These are phyloP conservation scores for Aphanocladium album DNA, from an alignment of 2,329 filamentous ascomycete species.

Conservation along the genomic window DNA sequence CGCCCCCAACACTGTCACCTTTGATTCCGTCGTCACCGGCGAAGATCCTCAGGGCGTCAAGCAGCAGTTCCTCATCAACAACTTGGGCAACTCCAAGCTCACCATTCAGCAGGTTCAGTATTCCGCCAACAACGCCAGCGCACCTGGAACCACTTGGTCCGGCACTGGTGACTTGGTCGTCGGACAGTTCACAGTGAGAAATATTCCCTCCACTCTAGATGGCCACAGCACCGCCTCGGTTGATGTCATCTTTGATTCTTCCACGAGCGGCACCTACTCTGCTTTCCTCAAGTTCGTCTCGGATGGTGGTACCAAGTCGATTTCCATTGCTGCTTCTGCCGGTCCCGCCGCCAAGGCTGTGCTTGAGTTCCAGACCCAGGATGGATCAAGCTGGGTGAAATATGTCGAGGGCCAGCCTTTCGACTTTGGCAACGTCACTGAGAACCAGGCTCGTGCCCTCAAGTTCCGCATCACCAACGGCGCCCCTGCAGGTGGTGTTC, in stretches of 20 bases:
- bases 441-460: slow-evolving; percentile 43
- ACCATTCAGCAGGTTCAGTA: slow-evolving; percentile 40
- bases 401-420: slow-evolving; percentile 42
- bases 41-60: slow-evolving; percentile 30
- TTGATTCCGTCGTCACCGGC: slow-evolving; percentile 44
- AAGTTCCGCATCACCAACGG: slow-evolving; percentile 50
- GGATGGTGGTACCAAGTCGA: slow-evolving; percentile 42
- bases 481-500: slow-evolving; percentile 39
- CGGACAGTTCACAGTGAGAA: slow-evolving; percentile 44
- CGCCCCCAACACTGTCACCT: slow-evolving; percentile 43
- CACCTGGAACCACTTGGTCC: slow-evolving; percentile 38
- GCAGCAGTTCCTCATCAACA: slow-evolving; percentile 43
- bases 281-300: slow-evolving; percentile 44
- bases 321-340: slow-evolving; percentile 45
- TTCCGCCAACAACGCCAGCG: slow-evolving; percentile 37
- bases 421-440: slow-evolving; percentile 50
- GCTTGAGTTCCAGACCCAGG: slow-evolving; percentile 50
- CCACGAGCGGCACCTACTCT: slow-evolving; percentile 41
- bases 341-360: slow-evolving; percentile 44
- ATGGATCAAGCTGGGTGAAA: slow-evolving; percentile 45
- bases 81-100: slow-evolving; percentile 43
- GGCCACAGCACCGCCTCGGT: slow-evolving; percentile 36
- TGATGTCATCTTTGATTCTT: slow-evolving; percentile 43
- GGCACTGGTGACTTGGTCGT: slow-evolving; percentile 32
- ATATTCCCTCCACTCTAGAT: slow-evolving; percentile 40